Percentiles rank a stretch among this genome's conserved stretches.
These are phyloP conservation scores for Puccinia coronata DNA, from an alignment of 1,284 basidiomycete genomes.

Conservation along the genomic window DNA sequence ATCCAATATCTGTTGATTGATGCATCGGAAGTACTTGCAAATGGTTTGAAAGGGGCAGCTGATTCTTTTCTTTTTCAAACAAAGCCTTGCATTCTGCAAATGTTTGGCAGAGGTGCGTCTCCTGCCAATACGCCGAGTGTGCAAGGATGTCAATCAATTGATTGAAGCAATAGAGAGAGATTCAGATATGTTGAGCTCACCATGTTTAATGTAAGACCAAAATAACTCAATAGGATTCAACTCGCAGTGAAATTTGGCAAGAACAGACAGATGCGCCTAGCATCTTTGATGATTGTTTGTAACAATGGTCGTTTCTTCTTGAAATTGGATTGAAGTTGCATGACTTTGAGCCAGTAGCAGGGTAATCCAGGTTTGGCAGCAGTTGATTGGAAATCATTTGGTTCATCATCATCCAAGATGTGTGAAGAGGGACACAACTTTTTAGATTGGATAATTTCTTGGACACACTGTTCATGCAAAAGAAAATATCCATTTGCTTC, in stretches of 20 bases:
- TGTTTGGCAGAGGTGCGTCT: background rate
- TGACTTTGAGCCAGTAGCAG: slow-evolving; percentile 9
- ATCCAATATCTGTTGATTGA: too few species aligned
- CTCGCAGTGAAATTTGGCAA: too few species aligned
- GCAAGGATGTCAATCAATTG: background rate
- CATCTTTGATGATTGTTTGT: slow-evolving; percentile 17
- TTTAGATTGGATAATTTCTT: background rate
- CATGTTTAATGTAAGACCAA: too few species aligned
- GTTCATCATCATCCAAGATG: background rate
- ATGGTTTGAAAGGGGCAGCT: background rate
- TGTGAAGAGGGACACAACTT: too few species aligned
- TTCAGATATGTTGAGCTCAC: slow-evolving; percentile 19
- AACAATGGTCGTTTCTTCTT: background rate
- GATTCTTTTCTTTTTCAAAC: background rate
- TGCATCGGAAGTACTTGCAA: background rate
- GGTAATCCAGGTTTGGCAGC: background rate
- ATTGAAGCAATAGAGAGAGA: background rate
- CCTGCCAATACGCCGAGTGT: too few species aligned
- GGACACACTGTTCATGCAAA: background rate
- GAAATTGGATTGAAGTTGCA: slow-evolving; percentile 17
- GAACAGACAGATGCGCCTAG: slow-evolving; percentile 1
- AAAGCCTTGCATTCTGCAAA: background rate
- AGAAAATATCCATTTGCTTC: background rate
- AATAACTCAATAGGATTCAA: too few species aligned
- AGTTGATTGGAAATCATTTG: background rate